These are phyloP conservation scores for Leccinum griseonigrum DNA, from an alignment of 1,284 basidiomycete species.

Conservation along the genomic window DNA sequence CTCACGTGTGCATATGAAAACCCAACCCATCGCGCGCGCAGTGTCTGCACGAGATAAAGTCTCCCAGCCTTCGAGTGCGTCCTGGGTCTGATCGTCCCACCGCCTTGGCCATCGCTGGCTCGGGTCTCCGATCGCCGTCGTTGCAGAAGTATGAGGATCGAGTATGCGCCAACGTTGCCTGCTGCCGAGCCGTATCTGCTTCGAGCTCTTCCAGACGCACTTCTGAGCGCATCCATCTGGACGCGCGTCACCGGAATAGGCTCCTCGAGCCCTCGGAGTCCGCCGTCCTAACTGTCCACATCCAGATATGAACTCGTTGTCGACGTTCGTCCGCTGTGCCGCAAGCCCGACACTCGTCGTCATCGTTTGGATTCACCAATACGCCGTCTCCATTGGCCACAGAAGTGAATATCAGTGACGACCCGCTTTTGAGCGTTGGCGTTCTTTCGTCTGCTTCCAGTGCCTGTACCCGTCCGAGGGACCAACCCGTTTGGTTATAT, in stretches of 20 bases:
- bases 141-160: neutral
- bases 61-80: neutral
- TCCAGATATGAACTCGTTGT: neutral
- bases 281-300: constrained; percentile 1
- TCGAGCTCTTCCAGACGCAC: constrained; percentile 29
- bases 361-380: neutral
- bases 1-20: constrained; percentile 17
- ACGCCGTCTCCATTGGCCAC: constrained; percentile 1
- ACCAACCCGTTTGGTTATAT: constrained; percentile 1
- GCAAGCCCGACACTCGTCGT: neutral
- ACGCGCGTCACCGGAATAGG: constrained; percentile 24
- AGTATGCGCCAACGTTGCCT: constrained; percentile 1
- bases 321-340: neutral
- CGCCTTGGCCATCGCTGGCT: neutral
- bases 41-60: constrained; percentile 9
- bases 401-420: constrained; percentile 30
- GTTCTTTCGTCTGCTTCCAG: constrained; percentile 7
- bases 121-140: constrained; percentile 1
- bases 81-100: neutral
- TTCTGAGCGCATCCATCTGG: constrained; percentile 24
- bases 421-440: constrained; percentile 18
- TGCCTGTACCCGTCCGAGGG: neutral
- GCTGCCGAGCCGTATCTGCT: constrained; percentile 14
- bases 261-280: constrained; percentile 19
- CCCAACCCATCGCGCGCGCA: constrained; percentile 16